These are phyloP conservation scores for Hydrangea macrophylla DNA, from an alignment of 148 eudicot species.

Conservation along the genomic window DNA sequence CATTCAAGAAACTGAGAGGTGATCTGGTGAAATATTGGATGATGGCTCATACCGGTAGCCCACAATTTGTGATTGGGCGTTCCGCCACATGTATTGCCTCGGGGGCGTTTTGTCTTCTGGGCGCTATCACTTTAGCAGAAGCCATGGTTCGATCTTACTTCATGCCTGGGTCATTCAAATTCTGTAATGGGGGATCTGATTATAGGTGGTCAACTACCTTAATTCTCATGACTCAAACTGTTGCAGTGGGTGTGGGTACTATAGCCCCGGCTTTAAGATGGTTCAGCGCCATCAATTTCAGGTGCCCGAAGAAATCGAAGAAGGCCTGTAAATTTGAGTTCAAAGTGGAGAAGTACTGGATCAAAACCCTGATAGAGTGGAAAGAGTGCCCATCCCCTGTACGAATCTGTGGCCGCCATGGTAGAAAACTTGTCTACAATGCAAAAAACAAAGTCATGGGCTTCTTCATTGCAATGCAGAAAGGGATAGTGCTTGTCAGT, in stretches of 20 bases:
- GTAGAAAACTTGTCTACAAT: constrained; percentile 33
- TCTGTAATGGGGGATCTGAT: constrained; percentile 42
- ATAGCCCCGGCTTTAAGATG: constrained; percentile 49
- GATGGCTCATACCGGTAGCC: constrained; percentile 55
- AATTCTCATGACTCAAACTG: constrained; percentile 34
- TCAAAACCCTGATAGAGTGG: constrained; percentile 21
- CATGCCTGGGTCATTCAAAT: constrained; percentile 31
- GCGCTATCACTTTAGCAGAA: constrained; percentile 29
- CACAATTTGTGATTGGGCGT: constrained; percentile 50
- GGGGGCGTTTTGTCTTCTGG: constrained; percentile 42
- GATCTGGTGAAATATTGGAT: constrained; percentile 42
- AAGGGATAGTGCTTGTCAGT: constrained; percentile 35
- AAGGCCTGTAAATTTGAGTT: constrained; percentile 14
- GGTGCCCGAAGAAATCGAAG: constrained; percentile 30
- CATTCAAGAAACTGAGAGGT: constrained; percentile 21
- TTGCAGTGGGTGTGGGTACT: constrained; percentile 44
- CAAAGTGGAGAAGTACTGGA: constrained; percentile 43
- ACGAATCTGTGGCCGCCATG: constrained; percentile 15
- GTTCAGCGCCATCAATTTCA: constrained; percentile 34
- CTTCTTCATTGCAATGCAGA: constrained; percentile 33
- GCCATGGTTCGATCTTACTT: constrained; percentile 32
- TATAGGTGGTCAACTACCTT: constrained; percentile 42
- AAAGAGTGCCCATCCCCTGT: constrained; percentile 30
- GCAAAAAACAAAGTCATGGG: constrained; percentile 20
- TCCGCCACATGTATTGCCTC: constrained; percentile 52